Evolutionary conservation across 225 moss, liverwort and hornwort species (phyloP), one percentile per base, ranked within the genome.

Genomic region (Physcomitrellopsis africana): DNA sequence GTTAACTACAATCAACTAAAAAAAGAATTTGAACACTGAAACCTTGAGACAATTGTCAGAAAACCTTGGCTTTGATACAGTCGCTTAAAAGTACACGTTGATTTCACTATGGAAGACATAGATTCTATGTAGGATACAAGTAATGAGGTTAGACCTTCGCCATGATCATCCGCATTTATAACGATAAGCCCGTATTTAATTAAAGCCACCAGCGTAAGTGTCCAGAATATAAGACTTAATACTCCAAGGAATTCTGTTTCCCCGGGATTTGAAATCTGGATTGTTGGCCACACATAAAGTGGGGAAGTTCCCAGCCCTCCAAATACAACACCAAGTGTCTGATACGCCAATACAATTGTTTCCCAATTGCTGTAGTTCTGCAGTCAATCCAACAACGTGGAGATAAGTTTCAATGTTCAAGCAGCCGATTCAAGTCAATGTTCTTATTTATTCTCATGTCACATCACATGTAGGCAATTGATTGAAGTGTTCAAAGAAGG

Each of bases 221-320:
- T 94, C 94, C 94, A 94, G 82, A 94, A 90, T 63, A 94, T 87
- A 56, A 94, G 86, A 67, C 94, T 88, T 32, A 92, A 43, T 20
- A 92, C 78, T 22, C 90, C 94, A 52, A 94, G 61, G 19, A 85
- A 85, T 23, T 92, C 94, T 29, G 69, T 48, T 82, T 90, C 88
- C 16, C 74, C 78, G 18, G 94, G 88, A 74, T 86, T 63, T 10
- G 78, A 68, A 54, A 79, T 65, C 74, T 86, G 80, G 62, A 92
- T 88, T 72, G 88, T 85, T 70, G 94, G 90, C 85, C 90, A 94
- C 61, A 94, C 90, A 73, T 94, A 94, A 17, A 94, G 79, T 65
- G 94, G 94, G 70, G 94, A 94, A 20, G 94, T 94, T 77, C 73
- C 90, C 42, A 94, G 86, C 52, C 90, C 94, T 78, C 94, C 94